Percentiles rank a stretch among this genome's conserved stretches.
phyloP scores from a whole-genome alignment of 2,329 filamentous ascomycete species.

The Elsinoe ampelina region DNA sequence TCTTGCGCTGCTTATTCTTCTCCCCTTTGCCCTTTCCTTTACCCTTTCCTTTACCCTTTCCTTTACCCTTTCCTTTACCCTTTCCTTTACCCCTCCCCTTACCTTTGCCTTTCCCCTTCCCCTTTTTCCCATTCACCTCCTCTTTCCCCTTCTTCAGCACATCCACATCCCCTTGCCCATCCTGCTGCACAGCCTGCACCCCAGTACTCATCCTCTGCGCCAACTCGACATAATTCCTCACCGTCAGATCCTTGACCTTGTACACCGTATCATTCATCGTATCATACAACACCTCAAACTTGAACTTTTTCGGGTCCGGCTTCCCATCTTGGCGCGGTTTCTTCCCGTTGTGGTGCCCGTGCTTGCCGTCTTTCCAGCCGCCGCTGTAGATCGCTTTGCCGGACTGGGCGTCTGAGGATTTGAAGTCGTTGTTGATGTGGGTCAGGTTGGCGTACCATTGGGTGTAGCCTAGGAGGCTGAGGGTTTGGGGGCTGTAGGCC shows the following conservation, averaged over 20 bases:
- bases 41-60: not conserved
- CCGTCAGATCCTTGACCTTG: constrained; percentile 70
- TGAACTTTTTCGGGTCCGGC: constrained; percentile 55
- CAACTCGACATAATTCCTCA: constrained; percentile 68
- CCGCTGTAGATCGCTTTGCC: constrained; percentile 19
- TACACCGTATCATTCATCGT: constrained; percentile 70
- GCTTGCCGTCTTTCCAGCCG: constrained; percentile 57
- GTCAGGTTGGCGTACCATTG: constrained; percentile 97
- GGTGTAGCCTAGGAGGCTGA: constrained; percentile 70
- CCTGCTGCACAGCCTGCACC: constrained; percentile 29
- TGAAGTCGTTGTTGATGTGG: constrained; percentile 65
- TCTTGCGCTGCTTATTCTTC: constrained; percentile 34
- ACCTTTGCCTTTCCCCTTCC: constrained; percentile 17
- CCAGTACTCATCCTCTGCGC: constrained; percentile 62
- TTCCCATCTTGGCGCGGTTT: constrained; percentile 39
- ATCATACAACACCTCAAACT: constrained; percentile 76
- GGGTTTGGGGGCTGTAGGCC: constrained; percentile 75
- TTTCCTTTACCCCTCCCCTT: constrained; percentile 22
- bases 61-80: constrained; percentile 19
- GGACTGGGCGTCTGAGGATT: constrained; percentile 14
- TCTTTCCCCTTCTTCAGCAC: constrained; percentile 21
- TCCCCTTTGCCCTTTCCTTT: constrained; percentile 27
- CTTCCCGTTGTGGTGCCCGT: constrained; percentile 44
- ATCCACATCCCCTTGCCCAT: constrained; percentile 19
- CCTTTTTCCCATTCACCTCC: constrained; percentile 17